Evolutionary conservation across 768 basidiomycete genomes (phyloP).

Genomic region (Cyclocybe aegerita): DNA sequence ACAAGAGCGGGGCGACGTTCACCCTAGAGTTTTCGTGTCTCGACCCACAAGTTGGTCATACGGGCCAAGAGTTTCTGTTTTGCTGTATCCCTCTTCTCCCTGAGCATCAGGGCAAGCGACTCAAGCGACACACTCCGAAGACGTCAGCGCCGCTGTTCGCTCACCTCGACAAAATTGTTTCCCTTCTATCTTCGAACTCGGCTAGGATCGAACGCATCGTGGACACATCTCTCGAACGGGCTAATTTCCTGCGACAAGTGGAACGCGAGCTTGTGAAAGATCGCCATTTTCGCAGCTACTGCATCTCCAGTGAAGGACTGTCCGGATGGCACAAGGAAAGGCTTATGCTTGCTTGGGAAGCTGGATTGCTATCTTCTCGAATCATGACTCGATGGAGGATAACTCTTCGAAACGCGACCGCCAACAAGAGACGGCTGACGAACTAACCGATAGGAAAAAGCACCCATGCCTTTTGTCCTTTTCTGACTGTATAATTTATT

Average conservation of each 20-base stretch:
- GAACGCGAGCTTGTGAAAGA: conserved; percentile 27
- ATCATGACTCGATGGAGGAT: conserved; percentile 50
- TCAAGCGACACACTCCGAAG: conserved; percentile 9
- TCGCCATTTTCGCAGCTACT: conserved; percentile 19
- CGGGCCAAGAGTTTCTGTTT: conserved; percentile 36
- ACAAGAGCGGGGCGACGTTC: conserved; percentile 15
- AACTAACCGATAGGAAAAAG: not conserved
- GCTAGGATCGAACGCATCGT: conserved; percentile 31
- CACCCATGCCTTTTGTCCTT: not conserved
- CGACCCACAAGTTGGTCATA: conserved; percentile 28
- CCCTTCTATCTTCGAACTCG: conserved; percentile 24
- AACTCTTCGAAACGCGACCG: conserved; percentile 22
- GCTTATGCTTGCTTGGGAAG: conserved; percentile 52
- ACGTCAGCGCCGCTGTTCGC: conserved; percentile 38
- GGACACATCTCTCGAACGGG: conserved; percentile 39
- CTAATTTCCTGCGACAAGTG: conserved; percentile 20
- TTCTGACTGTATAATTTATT: not conserved
- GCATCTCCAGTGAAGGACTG: conserved; percentile 30
- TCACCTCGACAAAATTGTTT: conserved; percentile 20
- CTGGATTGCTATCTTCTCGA: conserved; percentile 43
- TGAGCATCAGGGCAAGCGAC: not conserved
- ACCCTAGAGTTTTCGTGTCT: conserved; percentile 37
- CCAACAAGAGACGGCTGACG: not conserved
- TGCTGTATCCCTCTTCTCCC: conserved; percentile 43
- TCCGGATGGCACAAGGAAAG: conserved; percentile 45